Evolutionary conservation across 1,284 basidiomycete species (phyloP).

Genomic region (Austroboletus niveus): DNA sequence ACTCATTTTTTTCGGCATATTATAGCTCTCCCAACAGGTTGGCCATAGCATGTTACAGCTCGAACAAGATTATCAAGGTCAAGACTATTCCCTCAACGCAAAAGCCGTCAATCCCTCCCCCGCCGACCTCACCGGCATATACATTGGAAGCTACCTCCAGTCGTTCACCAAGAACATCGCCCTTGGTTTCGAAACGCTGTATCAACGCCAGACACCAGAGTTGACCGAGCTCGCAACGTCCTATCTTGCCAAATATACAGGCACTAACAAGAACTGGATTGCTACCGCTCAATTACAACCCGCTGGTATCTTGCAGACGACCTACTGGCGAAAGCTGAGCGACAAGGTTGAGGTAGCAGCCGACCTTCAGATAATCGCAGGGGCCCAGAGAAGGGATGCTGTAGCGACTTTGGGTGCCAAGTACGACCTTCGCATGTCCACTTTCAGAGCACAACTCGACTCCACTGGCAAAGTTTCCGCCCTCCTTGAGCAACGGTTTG

Average conservation of each 20-base stretch:
- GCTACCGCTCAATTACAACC: constrained; percentile 90
- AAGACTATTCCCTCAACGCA: constrained; percentile 84
- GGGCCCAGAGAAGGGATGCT: constrained; percentile 83
- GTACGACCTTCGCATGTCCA: constrained; percentile 93
- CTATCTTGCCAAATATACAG: constrained; percentile 87
- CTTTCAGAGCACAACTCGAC: constrained; percentile 91
- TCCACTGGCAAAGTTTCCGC: constrained; percentile 93
- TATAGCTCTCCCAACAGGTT: constrained; percentile 61
- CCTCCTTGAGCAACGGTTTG: constrained; percentile 93
- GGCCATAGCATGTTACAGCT: constrained; percentile 89
- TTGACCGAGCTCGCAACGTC: constrained; percentile 77
- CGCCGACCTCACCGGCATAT: constrained; percentile 89
- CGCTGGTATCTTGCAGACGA: constrained; percentile 85
- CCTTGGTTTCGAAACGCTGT: constrained; percentile 87
- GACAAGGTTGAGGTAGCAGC: constrained; percentile 99
- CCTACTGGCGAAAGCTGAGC: constrained; percentile 95
- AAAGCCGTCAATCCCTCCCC: constrained; percentile 95
- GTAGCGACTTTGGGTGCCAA: constrained; percentile 92
- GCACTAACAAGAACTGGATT: constrained; percentile 79
- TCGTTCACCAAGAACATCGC: constrained; percentile 93
- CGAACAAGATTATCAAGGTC: constrained; percentile 93
- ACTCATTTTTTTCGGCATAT: constrained; percentile 1
- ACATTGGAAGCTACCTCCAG: constrained; percentile 92
- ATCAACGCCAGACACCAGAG: constrained; percentile 76
- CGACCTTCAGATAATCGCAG: constrained; percentile 83